These are phyloP conservation scores for Cicer pinnatifidum DNA, from an alignment of 306 rosid species.

Conservation along the genomic window DNA sequence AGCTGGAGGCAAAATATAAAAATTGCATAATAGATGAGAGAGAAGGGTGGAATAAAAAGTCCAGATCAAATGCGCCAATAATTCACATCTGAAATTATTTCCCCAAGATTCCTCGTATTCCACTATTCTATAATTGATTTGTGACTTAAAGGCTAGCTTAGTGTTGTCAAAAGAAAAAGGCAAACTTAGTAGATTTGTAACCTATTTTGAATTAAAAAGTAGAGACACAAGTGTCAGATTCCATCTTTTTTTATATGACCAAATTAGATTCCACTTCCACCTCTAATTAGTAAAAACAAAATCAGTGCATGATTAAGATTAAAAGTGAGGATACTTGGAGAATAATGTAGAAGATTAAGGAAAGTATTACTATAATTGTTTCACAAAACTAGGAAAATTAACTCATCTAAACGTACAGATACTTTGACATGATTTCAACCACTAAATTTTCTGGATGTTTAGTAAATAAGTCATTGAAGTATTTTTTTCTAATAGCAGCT, in stretches of 20 bases:
- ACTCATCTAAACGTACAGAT: background rate
- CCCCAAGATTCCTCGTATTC: conserved; percentile 19
- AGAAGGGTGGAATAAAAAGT: conserved; percentile 15
- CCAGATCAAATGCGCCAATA: conserved; percentile 30
- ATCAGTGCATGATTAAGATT: background rate
- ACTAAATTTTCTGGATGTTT: background rate
- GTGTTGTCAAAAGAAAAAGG: conserved; percentile 14
- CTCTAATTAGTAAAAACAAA: background rate
- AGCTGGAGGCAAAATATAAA: background rate
- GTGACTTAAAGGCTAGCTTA: conserved; percentile 23
- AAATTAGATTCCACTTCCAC: conserved; percentile 1
- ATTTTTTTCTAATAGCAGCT: background rate
- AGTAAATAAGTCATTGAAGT: background rate
- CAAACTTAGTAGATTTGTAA: conserved; percentile 4
- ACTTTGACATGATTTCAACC: background rate
- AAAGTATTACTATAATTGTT: background rate
- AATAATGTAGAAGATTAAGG: background rate
- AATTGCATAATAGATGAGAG: conserved; percentile 43
- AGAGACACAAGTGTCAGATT: conserved; percentile 1
- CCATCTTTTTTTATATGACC: background rate
- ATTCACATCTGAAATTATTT: conserved; percentile 23
- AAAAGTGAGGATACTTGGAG: background rate
- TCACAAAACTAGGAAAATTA: background rate
- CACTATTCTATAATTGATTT: conserved; percentile 29
- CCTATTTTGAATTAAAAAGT: background rate